Base-by-base conservation (phyloP, 306 rosid species). In the Cucumis melo region DNA sequence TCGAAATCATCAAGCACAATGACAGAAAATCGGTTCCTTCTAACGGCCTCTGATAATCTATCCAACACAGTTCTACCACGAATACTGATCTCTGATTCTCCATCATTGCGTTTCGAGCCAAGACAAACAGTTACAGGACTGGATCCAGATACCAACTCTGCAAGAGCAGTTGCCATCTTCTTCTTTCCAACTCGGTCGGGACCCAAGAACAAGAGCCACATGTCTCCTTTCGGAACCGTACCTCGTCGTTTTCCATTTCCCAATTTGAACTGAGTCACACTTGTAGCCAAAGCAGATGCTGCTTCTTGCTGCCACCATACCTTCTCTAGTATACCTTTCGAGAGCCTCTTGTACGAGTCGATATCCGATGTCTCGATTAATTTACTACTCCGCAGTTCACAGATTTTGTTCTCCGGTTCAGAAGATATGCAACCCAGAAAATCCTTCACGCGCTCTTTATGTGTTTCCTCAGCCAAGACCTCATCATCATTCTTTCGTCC, bases 231-330 rank as follows among this genome's bases (percentile, higher is more conserved):
- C 8, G 90, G 54, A 20, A 78, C 80, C 1, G 88, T 81, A 51
- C 84, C 83, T 9, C 86, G 87, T 62, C 87, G 82, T 81, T 85
- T 92, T 65, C 96, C 89, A 23, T 87, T 87, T 57, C 97, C 97
- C 76, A 85, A 74, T 85, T 86, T 92, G 79, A 97, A 92, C 34
- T 83, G 84, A 44, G 96, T 90, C 83, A 92, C 89, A 1, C 92
- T 85, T 32, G 95, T 83, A 57, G 99, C 99, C 63, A 95, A 84
- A 11, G 91, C 85, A 6, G 93, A 79, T 10, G 98, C 99, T 77
- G 99, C 99, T 67, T 92, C 99, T 32, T 75, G 88, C 91, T 95
- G 99, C 99, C 99, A 95, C 96, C 98, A 92, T 53, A 95, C 98
- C 89, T 88, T 90, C 81, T 92, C 99, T 53, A 84, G 78, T 58